Conservation (phyloP, 306 rosid species). For the Oemleria cerasiformis region DNA sequence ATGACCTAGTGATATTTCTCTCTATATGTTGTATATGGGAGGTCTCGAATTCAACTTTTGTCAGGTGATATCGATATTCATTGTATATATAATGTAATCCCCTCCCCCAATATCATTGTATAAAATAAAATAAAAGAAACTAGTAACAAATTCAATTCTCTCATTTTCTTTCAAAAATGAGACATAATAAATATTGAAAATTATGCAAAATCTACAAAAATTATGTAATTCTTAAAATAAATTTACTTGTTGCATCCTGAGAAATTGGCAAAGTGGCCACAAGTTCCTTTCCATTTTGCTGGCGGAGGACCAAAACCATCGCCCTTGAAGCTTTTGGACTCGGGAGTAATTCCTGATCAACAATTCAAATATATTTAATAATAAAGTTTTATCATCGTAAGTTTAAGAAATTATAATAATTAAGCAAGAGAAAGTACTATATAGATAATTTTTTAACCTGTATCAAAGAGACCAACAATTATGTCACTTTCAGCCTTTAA, state of each 20-base stretch:
- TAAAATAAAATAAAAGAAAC: too few relatives aligned
- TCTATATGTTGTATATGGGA: too few relatives aligned
- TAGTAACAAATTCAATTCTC: too few relatives aligned
- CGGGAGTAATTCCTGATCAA: constrained; percentile 64
- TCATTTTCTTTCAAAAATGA: too few relatives aligned
- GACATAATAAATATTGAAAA: too few relatives aligned
- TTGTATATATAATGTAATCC: too few relatives aligned
- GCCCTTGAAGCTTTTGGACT: constrained; percentile 75
- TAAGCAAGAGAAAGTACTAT: neutral
- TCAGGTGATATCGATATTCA: too few relatives aligned
- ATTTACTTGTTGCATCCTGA: constrained; percentile 87
- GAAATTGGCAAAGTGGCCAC: constrained; percentile 65
- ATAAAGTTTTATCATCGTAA: neutral
- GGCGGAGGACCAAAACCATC: constrained; percentile 80
- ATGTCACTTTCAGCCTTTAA: constrained; percentile 45
- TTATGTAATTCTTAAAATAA: neutral
- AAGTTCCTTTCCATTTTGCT: constrained; percentile 78
- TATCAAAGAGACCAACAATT: constrained; percentile 73
- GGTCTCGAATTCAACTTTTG: too few relatives aligned
- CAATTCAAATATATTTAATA: neutral
- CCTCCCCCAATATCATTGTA: too few relatives aligned
- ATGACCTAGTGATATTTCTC: too few relatives aligned
- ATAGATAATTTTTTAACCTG: constrained; percentile 39
- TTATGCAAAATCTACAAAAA: too few relatives aligned
- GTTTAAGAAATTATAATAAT: neutral